Base-by-base conservation (phyloP, 768 basidiomycete species). In the Coprinellus micaceus region DNA sequence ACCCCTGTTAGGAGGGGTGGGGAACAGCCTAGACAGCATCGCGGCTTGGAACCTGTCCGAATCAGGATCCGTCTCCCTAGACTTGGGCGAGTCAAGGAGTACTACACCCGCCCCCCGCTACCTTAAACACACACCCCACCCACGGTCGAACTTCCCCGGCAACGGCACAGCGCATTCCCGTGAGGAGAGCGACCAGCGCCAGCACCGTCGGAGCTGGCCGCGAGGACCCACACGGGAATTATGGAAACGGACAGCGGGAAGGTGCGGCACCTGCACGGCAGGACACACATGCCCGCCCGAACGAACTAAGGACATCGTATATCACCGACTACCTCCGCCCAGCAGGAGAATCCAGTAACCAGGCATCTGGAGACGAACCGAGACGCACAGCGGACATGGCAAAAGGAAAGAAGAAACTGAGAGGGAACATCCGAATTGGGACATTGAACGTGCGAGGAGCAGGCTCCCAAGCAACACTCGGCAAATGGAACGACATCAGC, bases 401-500 rank as follows among this genome's bases (percentile, higher is more conserved):
- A 9, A 9, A 37, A 17, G 36, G 36, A 7, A 45, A 45, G 21
- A 58, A 57, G 21, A 60, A 47, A 26, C 62, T 49, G 2, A 61
- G 49, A 50, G 60, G 56, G 1, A 33, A 44, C 13, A 49, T 64
- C 1, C 51, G 49, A 44, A 53, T 69, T 1, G 64, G 63, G 4
- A 52, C 66, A 4, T 52, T 68, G 4, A 70, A 70, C 30, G 67
- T 70, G 12, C 60, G 57, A 46, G 67, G 69, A 29, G 39, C 60
- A 29, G 44, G 47, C 6, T 25, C 46, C 7, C 36, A 21, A 10
- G 49, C 40, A 2, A 43, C 36, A 25, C n/a, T 52, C 10, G 21
- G 52, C 9, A 72, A 72, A 48, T 69, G 67, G 67, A 3, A 52
- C 0, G 58, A 69, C 12, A 52, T 72, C 1, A 68, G 67, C 49